Base-by-base conservation (phyloP, 2,329 filamentous ascomycete species). In the Pestalotiopsis sp. region DNA sequence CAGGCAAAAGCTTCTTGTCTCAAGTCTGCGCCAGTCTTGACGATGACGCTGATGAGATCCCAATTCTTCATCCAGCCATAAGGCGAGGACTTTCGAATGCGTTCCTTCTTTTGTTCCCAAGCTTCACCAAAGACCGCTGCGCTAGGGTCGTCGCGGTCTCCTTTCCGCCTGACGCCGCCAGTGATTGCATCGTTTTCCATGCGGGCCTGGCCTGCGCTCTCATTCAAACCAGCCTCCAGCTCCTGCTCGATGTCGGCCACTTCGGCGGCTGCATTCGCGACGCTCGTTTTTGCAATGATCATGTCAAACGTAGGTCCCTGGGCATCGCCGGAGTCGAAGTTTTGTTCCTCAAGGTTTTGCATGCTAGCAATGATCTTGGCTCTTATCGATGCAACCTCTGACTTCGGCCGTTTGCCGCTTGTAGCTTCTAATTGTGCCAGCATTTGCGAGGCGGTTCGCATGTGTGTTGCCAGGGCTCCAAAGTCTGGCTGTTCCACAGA, bases 151-250 rank as follows among this genome's bases (percentile, higher is more conserved):
- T 96, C 93, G 49, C 93, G 90, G 78, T 96, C 93, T 41, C 92
- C 92, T 76, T 93, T 92, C 65, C 92, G 88, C 76, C 93, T 91
- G 14, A 96, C 90, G 67, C 93, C 93, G 71, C 92, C 93, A 14
- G 93, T 96, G 82, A 94, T 95, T 79, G 94, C 88, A 77, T 96
- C 93, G 76, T 96, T 96, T 78, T 96, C 93, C 93, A 96, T 96
- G 68, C 93, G 88, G 67, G 93, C 93, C 66, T 92, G 90, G 68
- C 93, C 93, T 11, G 92, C 92, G 68, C 89, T 92, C 14, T 90
- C 86, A 73, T 92, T 93, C 69, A 91, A 84, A 31, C 81, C 82
- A 17, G 86, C 75, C 59, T 87, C 85, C 20, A 87, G 77, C 17
- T 76, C 74, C n/a, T 77, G 78, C 31, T 78, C 76, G 11, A 77